Evolutionary conservation across 352 stramenopile genomes (phyloP), one percentile per base, ranked within the genome.

Genomic region (Globisporangium solare): DNA sequence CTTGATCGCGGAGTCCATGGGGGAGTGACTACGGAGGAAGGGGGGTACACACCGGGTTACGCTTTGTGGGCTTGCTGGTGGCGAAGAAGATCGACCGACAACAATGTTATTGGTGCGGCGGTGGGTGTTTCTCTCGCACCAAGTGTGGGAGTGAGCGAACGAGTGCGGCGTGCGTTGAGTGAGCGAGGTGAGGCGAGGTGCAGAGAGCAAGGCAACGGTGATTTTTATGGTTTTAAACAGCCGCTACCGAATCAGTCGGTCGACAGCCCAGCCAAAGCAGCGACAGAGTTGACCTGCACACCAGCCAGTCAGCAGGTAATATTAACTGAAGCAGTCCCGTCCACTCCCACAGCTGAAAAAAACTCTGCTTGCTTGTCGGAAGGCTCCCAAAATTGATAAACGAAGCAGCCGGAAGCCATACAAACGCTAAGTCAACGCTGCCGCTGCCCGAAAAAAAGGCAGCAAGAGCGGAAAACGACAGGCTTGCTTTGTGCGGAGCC

Each of bases 1-100:
- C 11, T 51, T 42, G 37, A 22, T 22, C 47, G 52, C 43, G 45
- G 53, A 51, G 31, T 68, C 61, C 61, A 68, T 68, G 22, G 40
- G 53, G 31, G n/a, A n/a, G 5, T 51, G 46, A 17, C n/a, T 18
- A 51, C 31, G 46, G 39, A 43, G 39, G 12, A 43, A 6, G 10
- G 39, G 10, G 17, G 39, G 39, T 43, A 43, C 17, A 43, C 17
- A 1, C 13, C n/a, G 37, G 37, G 39, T n/a, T 43, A 18, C 13
- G 27, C 27, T 35, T 35, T 3, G 3, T 43, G 2, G 12, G 10
- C 17, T 43, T 15, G 39, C 12, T 17, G 2, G 37, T 42, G 37
- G 12, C 10, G 39, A 43, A n/a, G 39, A n/a, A n/a, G n/a, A n/a
- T n/a, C n/a, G n/a, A 43, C 7, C 13, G 39, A 43, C 12, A n/a